phyloP scores from a whole-genome alignment of 2,329 filamentous ascomycete species.

The Eutypa lata region DNA sequence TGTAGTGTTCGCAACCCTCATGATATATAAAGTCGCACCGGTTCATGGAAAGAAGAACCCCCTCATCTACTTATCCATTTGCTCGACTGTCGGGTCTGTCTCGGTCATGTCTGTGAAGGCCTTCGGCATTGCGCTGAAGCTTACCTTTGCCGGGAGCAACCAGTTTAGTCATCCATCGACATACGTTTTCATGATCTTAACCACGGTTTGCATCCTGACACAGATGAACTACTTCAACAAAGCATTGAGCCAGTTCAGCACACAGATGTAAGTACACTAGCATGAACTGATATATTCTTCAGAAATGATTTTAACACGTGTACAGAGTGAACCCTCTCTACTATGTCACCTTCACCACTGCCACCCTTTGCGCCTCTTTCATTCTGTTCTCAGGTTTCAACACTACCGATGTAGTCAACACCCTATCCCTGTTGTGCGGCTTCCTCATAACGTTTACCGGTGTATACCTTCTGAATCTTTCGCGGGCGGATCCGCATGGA shows the following conservation, averaged over 20 bases:
- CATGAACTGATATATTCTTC: not conserved
- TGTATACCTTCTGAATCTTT: slow-evolving; percentile 95
- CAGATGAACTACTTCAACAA: slow-evolving; percentile 99
- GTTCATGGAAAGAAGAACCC: slow-evolving; percentile 92
- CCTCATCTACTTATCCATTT: slow-evolving; percentile 94
- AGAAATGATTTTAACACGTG: slow-evolving; percentile 21
- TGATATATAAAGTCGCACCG: slow-evolving; percentile 95
- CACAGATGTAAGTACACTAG: slow-evolving; percentile 74
- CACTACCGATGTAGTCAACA: slow-evolving; percentile 87
- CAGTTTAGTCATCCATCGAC: slow-evolving; percentile 94
- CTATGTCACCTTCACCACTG: slow-evolving; percentile 96
- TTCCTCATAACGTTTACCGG: slow-evolving; percentile 95
- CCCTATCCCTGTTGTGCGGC: slow-evolving; percentile 84
- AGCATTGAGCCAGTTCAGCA: slow-evolving; percentile 91
- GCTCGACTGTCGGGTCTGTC: slow-evolving; percentile 92
- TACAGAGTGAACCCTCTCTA: slow-evolving; percentile 88
- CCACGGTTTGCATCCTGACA: slow-evolving; percentile 87
- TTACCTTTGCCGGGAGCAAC: slow-evolving; percentile 89
- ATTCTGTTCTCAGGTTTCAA: slow-evolving; percentile 97
- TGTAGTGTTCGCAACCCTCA: slow-evolving; percentile 78
- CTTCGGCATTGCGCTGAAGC: slow-evolving; percentile 94
- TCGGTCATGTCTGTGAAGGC: slow-evolving; percentile 99
- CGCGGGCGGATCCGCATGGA: slow-evolving; percentile 83
- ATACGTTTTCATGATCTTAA: slow-evolving; percentile 95
- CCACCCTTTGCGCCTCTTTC: slow-evolving; percentile 89